Evolutionary conservation across 208 protist species (phyloP), one percentile per base, ranked within the genome.

Genomic region (Crithidia expoeki): DNA sequence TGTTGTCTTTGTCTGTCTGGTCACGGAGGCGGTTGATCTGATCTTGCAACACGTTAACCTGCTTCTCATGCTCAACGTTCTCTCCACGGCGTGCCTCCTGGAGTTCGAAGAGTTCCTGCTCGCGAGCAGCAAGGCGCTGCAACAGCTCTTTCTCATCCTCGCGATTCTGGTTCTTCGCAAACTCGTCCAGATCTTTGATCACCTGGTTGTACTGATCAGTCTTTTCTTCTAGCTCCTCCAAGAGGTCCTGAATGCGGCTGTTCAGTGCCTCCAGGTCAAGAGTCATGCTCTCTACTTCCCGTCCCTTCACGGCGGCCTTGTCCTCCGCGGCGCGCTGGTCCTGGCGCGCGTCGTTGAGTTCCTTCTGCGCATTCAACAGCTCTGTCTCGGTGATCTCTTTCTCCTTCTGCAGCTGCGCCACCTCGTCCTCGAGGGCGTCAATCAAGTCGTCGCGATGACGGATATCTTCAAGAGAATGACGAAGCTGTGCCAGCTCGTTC

Each of bases 41-140:
- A 21, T 88, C 81, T 60, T 92, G 85, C 3, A 94, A 76, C 17
- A 90, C 61, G 19, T 52, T 49, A 5, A 92, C 49, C 62, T 84
- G 74, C 34, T 81, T 84, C 53, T 86, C 84, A 36, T 91, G 81
- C 53, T 89, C 84, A 0, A 74, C 67, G 27, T 75, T 80, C 55
- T 91, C 79, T 25, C 75, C 80, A n/a, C 71, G 76, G n/a, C 78
- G 85, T 0, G 78, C 77, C 68, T 89, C 80, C 60, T 86, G 81
- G 36, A 90, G 52, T 42, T 90, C 83, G 46, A 84, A 93, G 11
- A 93, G 66, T 71, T 90, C 88, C 62, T 88, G 74, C 34, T 93
- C 88, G 2, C 84, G 67, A 2, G 76, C 83, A 0, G 77, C 84
- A 17, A 93, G 77, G 32, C 75, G 83, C 42, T 90, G 65, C 25